Base-by-base conservation (phyloP, 192 early-diverging fungal species). In the Backusella australiensis region DNA sequence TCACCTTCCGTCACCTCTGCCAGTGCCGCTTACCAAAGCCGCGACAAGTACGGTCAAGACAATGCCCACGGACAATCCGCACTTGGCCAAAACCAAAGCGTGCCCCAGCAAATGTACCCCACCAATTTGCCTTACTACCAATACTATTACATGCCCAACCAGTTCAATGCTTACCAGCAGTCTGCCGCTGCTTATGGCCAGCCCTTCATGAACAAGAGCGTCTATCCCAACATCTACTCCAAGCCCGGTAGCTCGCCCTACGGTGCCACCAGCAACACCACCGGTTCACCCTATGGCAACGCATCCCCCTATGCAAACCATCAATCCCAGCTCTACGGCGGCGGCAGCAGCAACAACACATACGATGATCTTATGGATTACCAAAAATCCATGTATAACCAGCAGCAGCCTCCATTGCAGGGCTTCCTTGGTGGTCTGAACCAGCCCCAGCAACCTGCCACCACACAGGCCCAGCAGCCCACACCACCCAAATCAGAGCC, bases 151-250 rank as follows among this genome's bases (percentile, higher is more conserved):
- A 88, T 89, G 67, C 88, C 89, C 21, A 89, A 90, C 82, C 93
- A 95, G 80, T 96, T 90, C 88, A 91, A 90, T 38, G 90, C 86
- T 29, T 95, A 95, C 83, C 92, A 93, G 76, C 90, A 96, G 73
- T 94, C 94, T 12, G 69, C 26, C 65, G 91, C 83, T 78, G 73
- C 92, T 89, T 95, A 96, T 80, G 80, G 82, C 34, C 87, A 84
- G 80, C 95, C 93, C 9, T 96, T 94, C 77, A 90, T 95, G 82
- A 95, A 94, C 86, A 96, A 97, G 88, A 89, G 85, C 49, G 91
- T 95, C 88, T 97, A 96, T 73, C 94, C 94, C 21, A 75, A 67
- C 67, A 92, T 93, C 88, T 95, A 96, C 79, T 81, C 82, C 4
- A 81, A 52, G 75, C 87, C 32, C 74, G 81, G 46, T 70, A 77